phyloP scores from a whole-genome alignment of 75 land plant genomes.

The Pinus taeda region DNA sequence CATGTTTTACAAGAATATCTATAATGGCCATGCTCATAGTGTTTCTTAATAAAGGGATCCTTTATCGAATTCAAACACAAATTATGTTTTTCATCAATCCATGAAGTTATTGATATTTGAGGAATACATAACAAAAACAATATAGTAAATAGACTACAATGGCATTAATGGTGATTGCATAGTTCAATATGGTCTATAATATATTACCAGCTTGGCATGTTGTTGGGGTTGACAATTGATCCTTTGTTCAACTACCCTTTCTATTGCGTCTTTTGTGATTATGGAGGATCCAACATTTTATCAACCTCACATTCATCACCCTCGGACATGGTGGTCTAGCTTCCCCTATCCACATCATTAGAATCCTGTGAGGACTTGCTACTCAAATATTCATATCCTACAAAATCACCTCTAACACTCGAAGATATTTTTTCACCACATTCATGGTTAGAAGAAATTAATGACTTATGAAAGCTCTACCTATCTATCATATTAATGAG shows the following conservation, averaged over 20 bases:
- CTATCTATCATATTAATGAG: no score
- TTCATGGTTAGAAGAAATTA: no score
- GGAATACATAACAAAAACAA: not conserved
- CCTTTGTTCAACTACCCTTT: not conserved
- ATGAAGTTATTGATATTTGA: not conserved
- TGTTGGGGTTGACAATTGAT: not conserved
- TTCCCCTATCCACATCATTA: not conserved
- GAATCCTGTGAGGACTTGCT: no score
- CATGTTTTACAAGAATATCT: constrained; percentile 1
- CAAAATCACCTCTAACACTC: no score
- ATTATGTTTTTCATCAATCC: not conserved
- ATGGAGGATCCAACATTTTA: not conserved
- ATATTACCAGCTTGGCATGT: not conserved
- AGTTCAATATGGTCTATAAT: not conserved
- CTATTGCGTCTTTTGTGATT: not conserved
- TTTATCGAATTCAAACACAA: not conserved
- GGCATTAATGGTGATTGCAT: not conserved
- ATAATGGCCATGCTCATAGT: not conserved
- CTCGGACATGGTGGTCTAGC: not conserved
- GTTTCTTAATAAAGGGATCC: not conserved
- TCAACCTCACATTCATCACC: not conserved
- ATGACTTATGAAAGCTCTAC: no score
- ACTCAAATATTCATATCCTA: no score
- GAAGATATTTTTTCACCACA: no score
- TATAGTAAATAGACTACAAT: not conserved